A percentile compares a stretch with the other conserved stretches of the same genome.
Conservation (phyloP, 1,284 basidiomycete species). For the Vanrija pseudolonga region DNA sequence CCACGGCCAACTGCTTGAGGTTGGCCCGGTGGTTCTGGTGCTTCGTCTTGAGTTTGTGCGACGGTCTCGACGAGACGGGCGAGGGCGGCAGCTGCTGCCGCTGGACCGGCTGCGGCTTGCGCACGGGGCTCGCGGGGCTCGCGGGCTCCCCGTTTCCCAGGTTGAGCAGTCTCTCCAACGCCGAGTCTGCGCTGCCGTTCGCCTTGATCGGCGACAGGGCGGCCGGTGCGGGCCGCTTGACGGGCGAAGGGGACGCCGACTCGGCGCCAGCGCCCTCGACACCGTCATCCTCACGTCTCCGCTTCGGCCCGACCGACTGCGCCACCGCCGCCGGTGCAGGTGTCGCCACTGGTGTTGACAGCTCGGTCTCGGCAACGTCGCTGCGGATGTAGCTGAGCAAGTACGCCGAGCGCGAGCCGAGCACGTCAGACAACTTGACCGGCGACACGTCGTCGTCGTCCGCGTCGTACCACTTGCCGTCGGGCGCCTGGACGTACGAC, state of each 20-base stretch:
- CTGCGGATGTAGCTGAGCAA: constrained; percentile 81
- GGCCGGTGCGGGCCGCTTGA: constrained; percentile 17
- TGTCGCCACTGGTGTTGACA: background rate
- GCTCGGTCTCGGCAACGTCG: constrained; percentile 11
- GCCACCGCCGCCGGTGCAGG: background rate
- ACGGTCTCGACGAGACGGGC: background rate
- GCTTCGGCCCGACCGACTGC: constrained; percentile 5
- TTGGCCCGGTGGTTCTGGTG: constrained; percentile 4
- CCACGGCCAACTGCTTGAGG: background rate
- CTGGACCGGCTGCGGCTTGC: background rate
- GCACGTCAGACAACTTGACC: constrained; percentile 50
- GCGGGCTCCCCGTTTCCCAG: background rate
- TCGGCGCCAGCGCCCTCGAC: no score
- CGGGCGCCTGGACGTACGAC: constrained; percentile 71
- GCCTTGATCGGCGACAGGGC: background rate
- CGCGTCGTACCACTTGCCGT: constrained; percentile 82
- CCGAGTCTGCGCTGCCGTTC: background rate
- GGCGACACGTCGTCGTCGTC: constrained; percentile 77
- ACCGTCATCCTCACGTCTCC: constrained; percentile 46
- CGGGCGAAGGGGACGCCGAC: constrained; percentile 55
- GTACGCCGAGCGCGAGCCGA: constrained; percentile 78
- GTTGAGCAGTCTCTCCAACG: background rate
- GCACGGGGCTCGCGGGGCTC: background rate
- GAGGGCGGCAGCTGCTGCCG: background rate
- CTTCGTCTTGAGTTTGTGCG: constrained; percentile 4